Percentiles rank a stretch among this genome's conserved stretches.
phyloP scores from a whole-genome alignment of 73 alveolate genomes.

The Durusdinium trenchii region DNA sequence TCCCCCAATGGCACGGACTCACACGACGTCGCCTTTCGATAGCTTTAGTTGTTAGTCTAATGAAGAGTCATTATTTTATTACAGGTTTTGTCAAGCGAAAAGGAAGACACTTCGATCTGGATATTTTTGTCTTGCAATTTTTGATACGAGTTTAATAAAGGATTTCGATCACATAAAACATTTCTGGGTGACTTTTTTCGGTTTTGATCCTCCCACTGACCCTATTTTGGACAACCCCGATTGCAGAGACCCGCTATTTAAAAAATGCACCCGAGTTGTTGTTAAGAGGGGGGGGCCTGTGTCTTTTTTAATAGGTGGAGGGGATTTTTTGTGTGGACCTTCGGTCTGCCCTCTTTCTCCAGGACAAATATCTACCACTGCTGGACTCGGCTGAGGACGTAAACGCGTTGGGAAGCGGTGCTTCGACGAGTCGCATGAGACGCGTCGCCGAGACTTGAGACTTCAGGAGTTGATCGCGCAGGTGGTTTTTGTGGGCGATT shows the following conservation, averaged over 20 bases:
- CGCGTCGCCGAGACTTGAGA: neutral
- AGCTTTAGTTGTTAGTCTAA: too few species aligned
- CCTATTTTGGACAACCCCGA: neutral
- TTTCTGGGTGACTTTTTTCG: neutral
- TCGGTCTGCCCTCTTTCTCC: neutral
- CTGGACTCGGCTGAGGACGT: conserved; percentile 65
- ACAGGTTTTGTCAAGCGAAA: too few species aligned
- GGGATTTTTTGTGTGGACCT: neutral
- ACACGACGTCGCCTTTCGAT: too few species aligned
- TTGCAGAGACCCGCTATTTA: neutral
- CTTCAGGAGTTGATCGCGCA: conserved; percentile 36
- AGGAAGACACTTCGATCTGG: too few species aligned
- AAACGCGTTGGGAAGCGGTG: neutral
- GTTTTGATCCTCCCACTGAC: neutral
- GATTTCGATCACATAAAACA: too few species aligned
- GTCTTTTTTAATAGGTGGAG: neutral
- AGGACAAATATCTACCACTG: conserved; percentile 47
- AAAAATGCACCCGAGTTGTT: neutral
- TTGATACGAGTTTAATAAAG: too few species aligned
- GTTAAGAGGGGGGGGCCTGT: neutral
- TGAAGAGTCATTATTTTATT: too few species aligned
- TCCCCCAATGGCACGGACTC: too few species aligned
- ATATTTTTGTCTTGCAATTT: too few species aligned
- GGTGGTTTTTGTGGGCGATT: conserved; percentile 23
- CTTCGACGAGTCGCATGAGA: neutral